Percentiles rank a stretch among this genome's conserved stretches.
These are phyloP conservation scores for Cicer cuneatum DNA, from an alignment of 306 rosid species.

Conservation along the genomic window DNA sequence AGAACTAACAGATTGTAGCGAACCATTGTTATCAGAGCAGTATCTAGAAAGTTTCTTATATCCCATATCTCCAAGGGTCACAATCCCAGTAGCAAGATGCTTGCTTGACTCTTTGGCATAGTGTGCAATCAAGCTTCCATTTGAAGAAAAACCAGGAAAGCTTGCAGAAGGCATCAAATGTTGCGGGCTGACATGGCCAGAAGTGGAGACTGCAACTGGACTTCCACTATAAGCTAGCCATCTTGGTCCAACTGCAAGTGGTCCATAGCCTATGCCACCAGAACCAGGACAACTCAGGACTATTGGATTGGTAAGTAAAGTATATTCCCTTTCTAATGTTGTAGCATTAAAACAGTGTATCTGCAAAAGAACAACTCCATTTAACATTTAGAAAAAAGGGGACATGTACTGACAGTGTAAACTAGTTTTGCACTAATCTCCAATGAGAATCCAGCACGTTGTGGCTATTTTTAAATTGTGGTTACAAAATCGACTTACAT, in stretches of 20 bases:
- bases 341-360: constrained; percentile 86
- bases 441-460: no score
- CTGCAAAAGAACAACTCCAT: constrained; percentile 56
- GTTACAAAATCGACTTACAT: no score
- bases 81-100: constrained; percentile 91
- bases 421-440: no score
- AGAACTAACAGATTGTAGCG: constrained; percentile 60
- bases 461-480: no score
- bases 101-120: constrained; percentile 97
- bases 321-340: constrained; percentile 79
- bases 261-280: constrained; percentile 86
- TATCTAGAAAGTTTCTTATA: constrained; percentile 86
- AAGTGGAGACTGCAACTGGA: constrained; percentile 57
- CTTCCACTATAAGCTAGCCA: constrained; percentile 98
- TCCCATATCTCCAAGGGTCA: constrained; percentile 91
- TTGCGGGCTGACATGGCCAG: constrained; percentile 78
- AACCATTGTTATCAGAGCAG: constrained; percentile 72
- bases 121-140: constrained; percentile 90
- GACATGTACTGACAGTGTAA: no score
- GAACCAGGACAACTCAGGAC: constrained; percentile 64
- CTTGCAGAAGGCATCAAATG: constrained; percentile 76
- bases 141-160: constrained; percentile 73
- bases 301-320: constrained; percentile 81
- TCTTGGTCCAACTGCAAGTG: constrained; percentile 94
- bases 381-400: constrained; percentile 20